Conservation (phyloP, 805 yeast genomes). For the Candida michaelii region DNA sequence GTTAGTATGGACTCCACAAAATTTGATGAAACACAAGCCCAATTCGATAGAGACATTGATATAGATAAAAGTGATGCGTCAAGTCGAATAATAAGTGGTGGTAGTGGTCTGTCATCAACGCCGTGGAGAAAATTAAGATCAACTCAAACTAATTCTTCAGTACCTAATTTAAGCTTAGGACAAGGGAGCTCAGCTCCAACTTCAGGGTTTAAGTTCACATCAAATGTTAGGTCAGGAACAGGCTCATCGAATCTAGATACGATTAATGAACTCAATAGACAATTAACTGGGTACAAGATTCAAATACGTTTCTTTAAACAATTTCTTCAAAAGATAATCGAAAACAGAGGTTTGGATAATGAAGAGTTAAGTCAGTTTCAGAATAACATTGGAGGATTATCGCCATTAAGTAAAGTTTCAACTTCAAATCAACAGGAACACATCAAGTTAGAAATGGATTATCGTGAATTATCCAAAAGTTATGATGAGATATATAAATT, state of each 20-base stretch:
- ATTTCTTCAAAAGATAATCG: slow-evolving; percentile 38
- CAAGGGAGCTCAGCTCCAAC: too few relatives aligned
- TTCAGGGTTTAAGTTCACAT: slow-evolving; percentile 14
- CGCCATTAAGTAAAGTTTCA: slow-evolving; percentile 5
- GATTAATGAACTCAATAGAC: slow-evolving; percentile 33
- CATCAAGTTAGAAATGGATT: slow-evolving; percentile 20
- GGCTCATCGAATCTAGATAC: slow-evolving; percentile 20
- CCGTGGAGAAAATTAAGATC: slow-evolving; percentile 28
- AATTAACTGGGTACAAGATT: slow-evolving; percentile 35
- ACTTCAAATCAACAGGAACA: slow-evolving; percentile 8
- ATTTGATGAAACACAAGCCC: slow-evolving; percentile 23
- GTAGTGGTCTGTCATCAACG: slow-evolving; percentile 10
- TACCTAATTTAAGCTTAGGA: slow-evolving; percentile 1
- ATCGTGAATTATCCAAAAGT: slow-evolving; percentile 22
- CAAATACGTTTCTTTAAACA: slow-evolving; percentile 41
- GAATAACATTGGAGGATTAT: slow-evolving; percentile 1
- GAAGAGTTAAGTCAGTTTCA: slow-evolving; percentile 13
- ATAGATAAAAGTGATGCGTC: slow-evolving; percentile 16
- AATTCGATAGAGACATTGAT: slow-evolving; percentile 23
- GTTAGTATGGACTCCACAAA: slow-evolving; percentile 11
- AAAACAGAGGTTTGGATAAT: slow-evolving; percentile 15
- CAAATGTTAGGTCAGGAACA: slow-evolving; percentile 24
- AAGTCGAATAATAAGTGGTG: slow-evolving; percentile 8
- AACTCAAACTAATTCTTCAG: slow-evolving; percentile 13
- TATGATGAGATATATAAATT: slow-evolving; percentile 36